phyloP scores from a whole-genome alignment of 2,329 filamentous ascomycete genomes.

The Cladobotryum protrusum region DNA sequence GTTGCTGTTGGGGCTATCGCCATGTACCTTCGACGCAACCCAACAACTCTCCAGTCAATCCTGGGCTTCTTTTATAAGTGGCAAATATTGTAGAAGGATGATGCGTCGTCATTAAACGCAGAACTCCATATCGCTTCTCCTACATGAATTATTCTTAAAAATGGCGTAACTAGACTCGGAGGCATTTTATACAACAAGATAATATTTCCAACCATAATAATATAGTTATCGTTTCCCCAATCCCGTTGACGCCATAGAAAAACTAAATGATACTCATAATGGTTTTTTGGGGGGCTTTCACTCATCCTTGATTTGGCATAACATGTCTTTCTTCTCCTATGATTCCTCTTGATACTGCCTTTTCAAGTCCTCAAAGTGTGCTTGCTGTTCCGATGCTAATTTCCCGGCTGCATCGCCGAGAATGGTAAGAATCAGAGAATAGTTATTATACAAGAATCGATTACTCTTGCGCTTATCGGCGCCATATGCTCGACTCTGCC shows the following conservation, averaged over 20 bases:
- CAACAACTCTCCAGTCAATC: conserved; percentile 23
- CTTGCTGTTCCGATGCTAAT: conserved; percentile 66
- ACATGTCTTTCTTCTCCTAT: background rate
- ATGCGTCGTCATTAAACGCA: background rate
- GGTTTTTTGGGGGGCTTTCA: too few relatives aligned
- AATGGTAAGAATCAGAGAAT: conserved; percentile 88
- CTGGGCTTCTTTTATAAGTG: conserved; percentile 20
- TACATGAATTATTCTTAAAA: too few relatives aligned
- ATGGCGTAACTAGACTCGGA: background rate
- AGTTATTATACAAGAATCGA: conserved; percentile 92
- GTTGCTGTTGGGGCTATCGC: conserved; percentile 63
- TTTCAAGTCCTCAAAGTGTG: conserved; percentile 66
- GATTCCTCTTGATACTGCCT: conserved; percentile 45
- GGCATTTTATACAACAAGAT: conserved; percentile 1
- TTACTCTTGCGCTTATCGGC: conserved; percentile 73
- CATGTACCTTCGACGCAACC: conserved; percentile 55
- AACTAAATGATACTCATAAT: too few relatives aligned
- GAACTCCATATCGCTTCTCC: background rate
- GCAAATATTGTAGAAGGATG: background rate
- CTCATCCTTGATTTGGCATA: too few relatives aligned
- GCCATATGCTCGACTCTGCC: conserved; percentile 67
- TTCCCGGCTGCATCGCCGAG: conserved; percentile 72
- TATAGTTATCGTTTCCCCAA: background rate
- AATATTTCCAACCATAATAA: background rate
- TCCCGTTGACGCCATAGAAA: too few relatives aligned